These are phyloP conservation scores for Haplographium delicatum DNA, from an alignment of 495 filamentous ascomycete genomes.

Conservation along the genomic window DNA sequence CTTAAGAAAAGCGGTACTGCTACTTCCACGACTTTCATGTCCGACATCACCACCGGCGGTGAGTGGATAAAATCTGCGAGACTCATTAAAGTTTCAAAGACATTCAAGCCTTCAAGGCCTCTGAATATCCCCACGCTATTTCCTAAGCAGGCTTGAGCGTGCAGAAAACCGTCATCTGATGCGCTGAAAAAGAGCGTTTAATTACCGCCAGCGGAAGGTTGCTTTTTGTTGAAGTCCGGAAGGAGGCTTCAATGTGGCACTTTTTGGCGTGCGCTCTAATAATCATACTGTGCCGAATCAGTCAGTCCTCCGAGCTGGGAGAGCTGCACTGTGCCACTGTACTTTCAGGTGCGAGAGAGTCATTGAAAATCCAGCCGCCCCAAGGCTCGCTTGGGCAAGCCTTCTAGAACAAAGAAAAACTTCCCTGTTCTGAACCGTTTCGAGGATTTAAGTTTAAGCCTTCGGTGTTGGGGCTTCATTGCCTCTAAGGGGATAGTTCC, in stretches of 20 bases:
- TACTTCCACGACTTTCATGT: too few species aligned
- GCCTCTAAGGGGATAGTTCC: too few species aligned
- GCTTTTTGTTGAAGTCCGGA: too few species aligned
- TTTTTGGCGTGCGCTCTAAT: not conserved
- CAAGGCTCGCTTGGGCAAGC: not conserved
- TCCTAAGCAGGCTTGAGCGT: not conserved
- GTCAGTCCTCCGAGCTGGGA: not conserved
- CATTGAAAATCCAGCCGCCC: not conserved
- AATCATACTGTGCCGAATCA: not conserved
- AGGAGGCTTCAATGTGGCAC: not conserved
- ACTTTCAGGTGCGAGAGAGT: not conserved
- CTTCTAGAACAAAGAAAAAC: slow-evolving; percentile 2
- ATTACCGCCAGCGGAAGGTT: slow-evolving; percentile 5
- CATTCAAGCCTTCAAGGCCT: not conserved
- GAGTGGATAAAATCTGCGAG: not conserved
- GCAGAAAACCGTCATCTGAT: slow-evolving; percentile 12
- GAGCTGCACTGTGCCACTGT: not conserved
- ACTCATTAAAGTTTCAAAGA: not conserved
- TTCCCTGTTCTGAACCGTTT: too few species aligned
- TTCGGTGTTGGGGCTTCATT: too few species aligned
- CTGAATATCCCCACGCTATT: not conserved
- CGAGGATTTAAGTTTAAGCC: too few species aligned
- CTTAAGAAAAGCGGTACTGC: too few species aligned
- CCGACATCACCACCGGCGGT: too few species aligned
- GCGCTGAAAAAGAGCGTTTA: slow-evolving; percentile 10